Evolutionary conservation across 495 filamentous ascomycete species (phyloP).

Genomic region (Entonaema liquescens): DNA sequence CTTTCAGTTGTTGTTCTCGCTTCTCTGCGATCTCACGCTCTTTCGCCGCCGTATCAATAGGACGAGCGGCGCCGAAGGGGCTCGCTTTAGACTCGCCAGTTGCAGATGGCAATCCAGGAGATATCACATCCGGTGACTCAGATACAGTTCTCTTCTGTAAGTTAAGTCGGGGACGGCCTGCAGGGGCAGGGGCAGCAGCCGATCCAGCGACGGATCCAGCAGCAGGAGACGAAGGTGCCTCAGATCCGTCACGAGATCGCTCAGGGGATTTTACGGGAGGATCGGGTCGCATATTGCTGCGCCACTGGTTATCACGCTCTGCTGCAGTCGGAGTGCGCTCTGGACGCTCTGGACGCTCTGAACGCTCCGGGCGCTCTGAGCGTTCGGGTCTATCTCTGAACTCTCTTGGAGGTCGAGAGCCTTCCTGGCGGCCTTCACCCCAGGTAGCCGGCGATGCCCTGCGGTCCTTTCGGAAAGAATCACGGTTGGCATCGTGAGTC

Average conservation of each 20-base stretch:
- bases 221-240: slow-evolving; percentile 74
- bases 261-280: slow-evolving; percentile 55
- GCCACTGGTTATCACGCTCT: slow-evolving; percentile 88
- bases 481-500: slow-evolving; percentile 67
- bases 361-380: slow-evolving; percentile 75
- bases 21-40: slow-evolving; percentile 93
- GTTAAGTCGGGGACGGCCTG: slow-evolving; percentile 78
- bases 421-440: slow-evolving; percentile 85
- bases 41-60: slow-evolving; percentile 86
- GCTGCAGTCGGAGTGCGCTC: slow-evolving; percentile 83
- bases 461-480: slow-evolving; percentile 64
- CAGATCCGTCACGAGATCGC: slow-evolving; percentile 64
- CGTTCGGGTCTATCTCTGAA: slow-evolving; percentile 79
- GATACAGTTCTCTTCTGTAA: slow-evolving; percentile 88
- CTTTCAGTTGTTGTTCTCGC: slow-evolving; percentile 72
- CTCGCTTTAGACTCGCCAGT: slow-evolving; percentile 78
- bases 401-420: slow-evolving; percentile 83
- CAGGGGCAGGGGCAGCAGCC: slow-evolving; percentile 60
- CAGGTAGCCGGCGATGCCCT: slow-evolving; percentile 77
- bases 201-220: slow-evolving; percentile 55
- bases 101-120: slow-evolving; percentile 55
- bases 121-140: slow-evolving; percentile 65
- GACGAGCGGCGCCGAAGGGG: slow-evolving; percentile 89
- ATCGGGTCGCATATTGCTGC: slow-evolving; percentile 82
- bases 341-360: slow-evolving; percentile 76